Conservation (phyloP, 2,329 filamentous ascomycete species). For the Diaporthe humulicola region DNA sequence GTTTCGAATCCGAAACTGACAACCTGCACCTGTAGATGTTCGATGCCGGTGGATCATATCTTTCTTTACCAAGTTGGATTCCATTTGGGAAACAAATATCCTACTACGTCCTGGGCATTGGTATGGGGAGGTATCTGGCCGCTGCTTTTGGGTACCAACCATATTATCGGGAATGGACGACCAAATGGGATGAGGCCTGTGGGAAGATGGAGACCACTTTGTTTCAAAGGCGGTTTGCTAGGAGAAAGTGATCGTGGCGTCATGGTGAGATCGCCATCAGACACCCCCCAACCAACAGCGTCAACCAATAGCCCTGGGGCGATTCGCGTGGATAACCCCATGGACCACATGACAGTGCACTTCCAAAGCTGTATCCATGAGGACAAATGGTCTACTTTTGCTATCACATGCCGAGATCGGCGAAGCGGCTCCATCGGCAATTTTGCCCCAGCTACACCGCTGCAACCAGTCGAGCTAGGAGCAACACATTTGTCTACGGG, state of each 20-base stretch:
- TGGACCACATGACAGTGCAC: too few relatives aligned
- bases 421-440: too few relatives aligned
- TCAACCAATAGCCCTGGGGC: too few relatives aligned
- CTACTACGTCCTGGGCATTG: slow-evolving; percentile 47
- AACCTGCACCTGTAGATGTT: slow-evolving; percentile 49
- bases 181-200: slow-evolving; percentile 53
- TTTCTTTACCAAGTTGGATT: slow-evolving; percentile 53
- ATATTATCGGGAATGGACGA: slow-evolving; percentile 52
- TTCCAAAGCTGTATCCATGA: too few relatives aligned
- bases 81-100: slow-evolving; percentile 48
- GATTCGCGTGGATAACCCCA: too few relatives aligned
- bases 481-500: too few relatives aligned
- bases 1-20: neutral
- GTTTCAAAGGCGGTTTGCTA: slow-evolving; percentile 44
- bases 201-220: slow-evolving; percentile 49
- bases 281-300: too few relatives aligned
- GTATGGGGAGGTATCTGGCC: slow-evolving; percentile 55
- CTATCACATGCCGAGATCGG: too few relatives aligned
- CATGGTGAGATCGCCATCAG: neutral
- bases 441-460: too few relatives aligned
- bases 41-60: slow-evolving; percentile 55
- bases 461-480: too few relatives aligned
- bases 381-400: too few relatives aligned
- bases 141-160: slow-evolving; percentile 55
- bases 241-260: neutral